Evolutionary conservation across 108 stramenopile species (phyloP), one percentile per base, ranked within the genome.

Genomic region (Pseudonitzschia pungens): DNA sequence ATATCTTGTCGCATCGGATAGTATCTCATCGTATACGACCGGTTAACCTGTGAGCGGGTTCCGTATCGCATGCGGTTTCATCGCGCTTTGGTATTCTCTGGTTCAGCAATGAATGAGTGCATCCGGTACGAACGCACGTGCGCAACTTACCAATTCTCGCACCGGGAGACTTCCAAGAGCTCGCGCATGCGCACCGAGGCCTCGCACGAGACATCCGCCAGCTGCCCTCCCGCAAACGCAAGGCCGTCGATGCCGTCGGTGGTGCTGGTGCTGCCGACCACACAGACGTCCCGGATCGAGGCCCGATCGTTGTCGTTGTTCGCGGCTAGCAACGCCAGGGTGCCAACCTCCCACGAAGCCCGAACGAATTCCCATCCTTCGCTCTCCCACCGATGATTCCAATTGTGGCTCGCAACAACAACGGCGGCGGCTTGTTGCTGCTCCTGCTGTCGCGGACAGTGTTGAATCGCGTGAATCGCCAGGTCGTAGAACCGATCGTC

Each of bases 81-180:
- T n/a, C n/a, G n/a, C n/a, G n/a, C n/a, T n/a, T n/a, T n/a, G n/a
- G n/a, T n/a, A n/a, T n/a, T n/a, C n/a, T n/a, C n/a, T n/a, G n/a
- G n/a, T n/a, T n/a, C n/a, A n/a, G n/a, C n/a, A n/a, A n/a, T n/a
- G n/a, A n/a, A n/a, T n/a, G n/a, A n/a, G n/a, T 2, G 9, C 45
- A 18, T 12, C 45, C 45, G 45, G 45, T 8, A 48, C 45, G 20
- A 2, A 8, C n/a, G 50, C 9, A 51, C 50, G 16, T 51, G n/a
- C n/a, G n/a, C n/a, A n/a, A n/a, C n/a, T n/a, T n/a, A 55, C 54
- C 54, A 55, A 1, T 55, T 55, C 1, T 55, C 54, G 26, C 54
- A 55, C 2, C 24, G 24, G 10, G 26, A 11, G 26, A 55, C n/a
- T 26, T 55, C 54, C 10, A 24, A 12, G 2, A 55, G 22, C 22